phyloP scores from a whole-genome alignment of 768 basidiomycete genomes.

The Mycena maculata region DNA sequence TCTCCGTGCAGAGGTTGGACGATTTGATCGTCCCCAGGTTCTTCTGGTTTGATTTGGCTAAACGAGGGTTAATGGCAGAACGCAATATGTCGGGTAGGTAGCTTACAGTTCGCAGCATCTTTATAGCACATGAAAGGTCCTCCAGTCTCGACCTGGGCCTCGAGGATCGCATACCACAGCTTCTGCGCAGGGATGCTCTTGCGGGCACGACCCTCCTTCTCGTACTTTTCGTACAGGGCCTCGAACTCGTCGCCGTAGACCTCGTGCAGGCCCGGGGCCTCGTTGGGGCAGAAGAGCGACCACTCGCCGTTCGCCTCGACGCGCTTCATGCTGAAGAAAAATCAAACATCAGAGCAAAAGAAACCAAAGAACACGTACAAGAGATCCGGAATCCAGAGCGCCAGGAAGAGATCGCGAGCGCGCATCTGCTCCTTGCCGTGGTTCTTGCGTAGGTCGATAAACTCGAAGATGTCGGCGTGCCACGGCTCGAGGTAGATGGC shows the following conservation, averaged over 20 bases:
- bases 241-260: constrained; percentile 94
- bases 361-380: constrained; percentile 69
- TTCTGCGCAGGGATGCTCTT: constrained; percentile 94
- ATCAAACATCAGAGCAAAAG: background rate
- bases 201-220: constrained; percentile 88
- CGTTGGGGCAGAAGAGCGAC: constrained; percentile 98
- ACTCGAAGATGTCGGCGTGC: constrained; percentile 99
- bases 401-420: constrained; percentile 97
- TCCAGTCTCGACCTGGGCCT: constrained; percentile 98
- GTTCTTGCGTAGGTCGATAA: constrained; percentile 98
- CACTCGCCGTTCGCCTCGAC: constrained; percentile 91
- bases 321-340: constrained; percentile 85
- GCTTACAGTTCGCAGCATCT: constrained; percentile 91
- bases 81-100: background rate
- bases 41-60: constrained; percentile 86
- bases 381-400: constrained; percentile 97
- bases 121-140: constrained; percentile 99
- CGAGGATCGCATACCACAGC: constrained; percentile 97
- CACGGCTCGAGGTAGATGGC: constrained; percentile 99
- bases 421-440: constrained; percentile 98
- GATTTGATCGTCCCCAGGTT: constrained; percentile 90
- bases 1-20: constrained; percentile 88
- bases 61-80: background rate
- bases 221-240: constrained; percentile 85
- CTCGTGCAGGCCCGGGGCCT: constrained; percentile 91